Base-by-base conservation (phyloP, 2,329 filamentous ascomycete genomes). In the Fusarium miscanthi region DNA sequence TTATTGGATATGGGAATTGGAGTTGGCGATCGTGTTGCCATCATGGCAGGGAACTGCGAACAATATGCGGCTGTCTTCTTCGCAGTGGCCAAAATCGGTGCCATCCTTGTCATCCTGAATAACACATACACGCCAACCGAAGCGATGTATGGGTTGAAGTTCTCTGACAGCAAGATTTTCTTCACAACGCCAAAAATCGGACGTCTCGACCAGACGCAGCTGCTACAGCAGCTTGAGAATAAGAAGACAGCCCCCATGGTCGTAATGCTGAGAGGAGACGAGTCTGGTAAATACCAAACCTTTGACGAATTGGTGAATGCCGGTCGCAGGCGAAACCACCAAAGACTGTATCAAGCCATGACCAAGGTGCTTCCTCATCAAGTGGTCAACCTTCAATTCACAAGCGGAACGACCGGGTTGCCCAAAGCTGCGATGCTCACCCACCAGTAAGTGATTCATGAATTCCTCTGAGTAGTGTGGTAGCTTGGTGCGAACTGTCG, bases 21-120 rank as follows among this genome's bases (percentile, higher is more conserved):
- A 42, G 87, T 88, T 35, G 92, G 92, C 40, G 92, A 94, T 79
- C 86, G 92, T 19, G 86, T 94, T 33, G 92, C 89, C 35, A 91
- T 95, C 72, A 93, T 94, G 90, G 92, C 92, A 81, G 76, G 94
- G 84, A 83, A 97, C 88, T 84, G 94, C 86, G 83, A 97, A 87
- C 86, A 97, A 88, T 95, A 95, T 90, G 82, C 92, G 35, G 87
- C 91, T 6, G 87, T 94, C 21, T 93, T 94, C 84, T 94, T 94
- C 73, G 92, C 91, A 7, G 91, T 90, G 16, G 89, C 90, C 43
- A 86, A 89, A 51, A 86, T 92, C 23, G 91, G 91, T 14, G 90
- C 88, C 51, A 90, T 92, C 49, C 84, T 94, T 58, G 92, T 94
- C 33, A 93, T 94, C 48, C 84, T 95, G 73, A 95, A 95, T 83